Evolutionary conservation across 2,329 filamentous ascomycete genomes (phyloP).

Genomic region (Verticillium klebahnii): DNA sequence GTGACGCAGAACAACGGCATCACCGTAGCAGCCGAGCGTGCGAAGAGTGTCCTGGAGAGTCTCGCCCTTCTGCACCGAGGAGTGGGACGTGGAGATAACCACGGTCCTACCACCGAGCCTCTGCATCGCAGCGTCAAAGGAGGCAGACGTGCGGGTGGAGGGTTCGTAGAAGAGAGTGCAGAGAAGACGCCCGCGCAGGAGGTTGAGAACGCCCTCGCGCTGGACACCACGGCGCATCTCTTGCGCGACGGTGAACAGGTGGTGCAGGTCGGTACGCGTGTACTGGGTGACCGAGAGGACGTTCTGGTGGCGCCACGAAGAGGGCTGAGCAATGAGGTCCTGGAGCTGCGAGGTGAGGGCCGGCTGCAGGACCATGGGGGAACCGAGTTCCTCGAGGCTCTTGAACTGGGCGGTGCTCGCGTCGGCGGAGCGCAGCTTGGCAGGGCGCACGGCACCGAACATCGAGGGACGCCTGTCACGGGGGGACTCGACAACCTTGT

Average conservation of each 20-base stretch:
- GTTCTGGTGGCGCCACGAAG: slow-evolving; percentile 84
- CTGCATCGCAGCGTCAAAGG: slow-evolving; percentile 98
- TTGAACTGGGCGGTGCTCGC: slow-evolving; percentile 4
- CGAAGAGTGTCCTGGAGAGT: slow-evolving; percentile 88
- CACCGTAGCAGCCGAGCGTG: slow-evolving; percentile 89
- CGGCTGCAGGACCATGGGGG: slow-evolving; percentile 43
- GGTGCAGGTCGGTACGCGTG: slow-evolving; percentile 78
- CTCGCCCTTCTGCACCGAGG: slow-evolving; percentile 92
- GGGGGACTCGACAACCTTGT: slow-evolving; percentile 29
- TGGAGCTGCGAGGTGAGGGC: slow-evolving; percentile 58
- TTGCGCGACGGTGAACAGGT: slow-evolving; percentile 93
- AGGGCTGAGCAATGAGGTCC: slow-evolving; percentile 67
- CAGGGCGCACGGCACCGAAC: slow-evolving; percentile 22
- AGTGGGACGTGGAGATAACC: slow-evolving; percentile 74
- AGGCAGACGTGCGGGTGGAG: slow-evolving; percentile 89
- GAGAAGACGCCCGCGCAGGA: slow-evolving; percentile 80
- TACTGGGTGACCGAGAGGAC: slow-evolving; percentile 92
- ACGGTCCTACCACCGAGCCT: slow-evolving; percentile 86
- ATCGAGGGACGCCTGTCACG: slow-evolving; percentile 25
- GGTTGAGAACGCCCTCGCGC: slow-evolving; percentile 81
- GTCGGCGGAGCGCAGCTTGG: slow-evolving; percentile 25
- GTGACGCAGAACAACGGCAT: slow-evolving; percentile 94
- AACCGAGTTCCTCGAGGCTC: slow-evolving; percentile 38
- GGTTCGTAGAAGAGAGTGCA: slow-evolving; percentile 97
- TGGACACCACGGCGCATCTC: slow-evolving; percentile 97